phyloP scores from a whole-genome alignment of 495 filamentous ascomycete species.

The Amniculicola lignicola region DNA sequence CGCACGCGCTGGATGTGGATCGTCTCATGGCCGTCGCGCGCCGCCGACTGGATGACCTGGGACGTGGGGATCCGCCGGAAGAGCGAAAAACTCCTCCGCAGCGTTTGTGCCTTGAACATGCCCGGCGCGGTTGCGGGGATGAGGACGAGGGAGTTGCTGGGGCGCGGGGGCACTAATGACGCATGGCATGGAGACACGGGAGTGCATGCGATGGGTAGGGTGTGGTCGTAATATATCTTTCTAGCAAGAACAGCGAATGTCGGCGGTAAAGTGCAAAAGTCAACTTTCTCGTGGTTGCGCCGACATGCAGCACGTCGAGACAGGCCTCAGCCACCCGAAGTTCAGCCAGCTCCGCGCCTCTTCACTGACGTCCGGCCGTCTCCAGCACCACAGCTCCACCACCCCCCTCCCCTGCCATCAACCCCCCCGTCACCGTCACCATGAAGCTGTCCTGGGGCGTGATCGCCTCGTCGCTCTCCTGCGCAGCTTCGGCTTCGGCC shows the following conservation, averaged over 20 bases:
- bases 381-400: constrained; percentile 8
- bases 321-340: too few relatives aligned
- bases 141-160: constrained; percentile 15
- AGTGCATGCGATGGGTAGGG: too few relatives aligned
- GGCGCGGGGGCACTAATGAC: neutral
- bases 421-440: constrained; percentile 4
- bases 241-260: too few relatives aligned
- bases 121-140: too few relatives aligned
- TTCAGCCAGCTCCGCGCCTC: neutral
- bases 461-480: constrained; percentile 21
- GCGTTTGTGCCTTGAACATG: constrained; percentile 30
- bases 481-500: constrained; percentile 17
- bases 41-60: constrained; percentile 3
- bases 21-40: constrained; percentile 19
- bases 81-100: constrained; percentile 28
- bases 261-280: too few relatives aligned
- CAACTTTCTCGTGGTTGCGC: too few relatives aligned
- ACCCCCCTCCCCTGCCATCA: constrained; percentile 8
- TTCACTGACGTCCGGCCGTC: neutral
- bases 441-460: constrained; percentile 35
- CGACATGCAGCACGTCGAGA: too few relatives aligned
- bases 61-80: constrained; percentile 7
- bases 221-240: too few relatives aligned
- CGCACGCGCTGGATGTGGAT: constrained; percentile 37
- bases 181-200: too few relatives aligned